Evolutionary conservation across 768 basidiomycete genomes (phyloP), one percentile per base, ranked within the genome.

Genomic region (Rhodosporidiobolus odoratus): DNA sequence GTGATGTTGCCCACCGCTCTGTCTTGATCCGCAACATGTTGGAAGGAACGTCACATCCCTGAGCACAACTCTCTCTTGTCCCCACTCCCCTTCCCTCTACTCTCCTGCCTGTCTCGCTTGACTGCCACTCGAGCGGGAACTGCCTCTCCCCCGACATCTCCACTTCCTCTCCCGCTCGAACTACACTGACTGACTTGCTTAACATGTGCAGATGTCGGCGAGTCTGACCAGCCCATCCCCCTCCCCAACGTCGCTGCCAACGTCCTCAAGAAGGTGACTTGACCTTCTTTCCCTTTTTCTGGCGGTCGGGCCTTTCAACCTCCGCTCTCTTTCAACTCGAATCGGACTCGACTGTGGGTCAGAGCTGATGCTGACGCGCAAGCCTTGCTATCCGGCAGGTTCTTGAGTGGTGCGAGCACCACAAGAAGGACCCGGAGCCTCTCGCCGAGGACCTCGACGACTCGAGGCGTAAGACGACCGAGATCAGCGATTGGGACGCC

Each of bases 1-100:
- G 88, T 81, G 90, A 93, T 66, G 91, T 99, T 32, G 77, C 73
- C 37, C 68, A 43, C 48, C 90, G 96, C 80, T 89, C 87, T 72
- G 92, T 95, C 16, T 86, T 99, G 77, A 96, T 99, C 82, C 96
- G 95, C 85, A 95, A 96, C 84, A 97, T 99, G 96, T 89, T 98
- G 62, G 96, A 98, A 82, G 96, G 96, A 91, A 66, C 48, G 83
- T 75, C 12, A 13, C 48, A n/a, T 9, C 23, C 21, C 25, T 25
- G 10, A 57, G 40, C n/a, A 56, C 0, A 10, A 6, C 54, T 19
- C 38, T 15, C 62, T 32, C 58, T 2, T 23, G 27, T 32, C 21
- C 56, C 12, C 15, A 13, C 32, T 25, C 34, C 38, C 5, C 32
- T 41, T 15, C 38, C 34, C 47, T 40, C 41, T 13, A 27, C 35